phyloP scores from a whole-genome alignment of 768 basidiomycete genomes.

The Suillus hirtellus region DNA sequence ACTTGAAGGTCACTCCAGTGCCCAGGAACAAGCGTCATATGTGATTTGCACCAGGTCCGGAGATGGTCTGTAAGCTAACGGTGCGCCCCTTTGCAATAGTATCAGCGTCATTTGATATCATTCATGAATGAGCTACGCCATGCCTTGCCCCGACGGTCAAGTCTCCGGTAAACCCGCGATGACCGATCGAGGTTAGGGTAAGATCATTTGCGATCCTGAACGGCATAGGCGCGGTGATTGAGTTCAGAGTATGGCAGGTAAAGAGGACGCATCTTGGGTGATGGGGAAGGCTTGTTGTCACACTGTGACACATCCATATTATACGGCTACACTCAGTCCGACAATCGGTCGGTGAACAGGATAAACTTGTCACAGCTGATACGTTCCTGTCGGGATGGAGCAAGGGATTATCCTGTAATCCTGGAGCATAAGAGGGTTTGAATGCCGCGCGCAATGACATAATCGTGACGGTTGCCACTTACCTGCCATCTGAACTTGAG shows the following conservation, averaged over 20 bases:
- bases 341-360: conserved; percentile 49
- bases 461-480: conserved; percentile 23
- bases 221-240: conserved; percentile 55
- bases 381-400: conserved; percentile 78
- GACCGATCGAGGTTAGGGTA: conserved; percentile 71
- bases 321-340: conserved; percentile 87
- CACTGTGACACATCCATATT: conserved; percentile 74
- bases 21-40: conserved; percentile 85
- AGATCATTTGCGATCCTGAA: conserved; percentile 59
- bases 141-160: conserved; percentile 57
- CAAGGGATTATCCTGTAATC: conserved; percentile 82
- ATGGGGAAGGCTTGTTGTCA: conserved; percentile 82
- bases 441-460: conserved; percentile 9
- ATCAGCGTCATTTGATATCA: conserved; percentile 49
- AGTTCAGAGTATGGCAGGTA: conserved; percentile 8
- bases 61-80: conserved; percentile 87
- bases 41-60: conserved; percentile 96
- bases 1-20: conserved; percentile 58
- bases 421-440: conserved; percentile 37
- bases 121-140: conserved; percentile 76
- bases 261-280: conserved; percentile 60
- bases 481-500: conserved; percentile 44
- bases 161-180: conserved; percentile 87
- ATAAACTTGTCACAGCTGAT: conserved; percentile 2
- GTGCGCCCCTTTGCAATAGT: conserved; percentile 72